Conservation (phyloP, 2,329 filamentous ascomycete species). For the Penicillium sp. region DNA sequence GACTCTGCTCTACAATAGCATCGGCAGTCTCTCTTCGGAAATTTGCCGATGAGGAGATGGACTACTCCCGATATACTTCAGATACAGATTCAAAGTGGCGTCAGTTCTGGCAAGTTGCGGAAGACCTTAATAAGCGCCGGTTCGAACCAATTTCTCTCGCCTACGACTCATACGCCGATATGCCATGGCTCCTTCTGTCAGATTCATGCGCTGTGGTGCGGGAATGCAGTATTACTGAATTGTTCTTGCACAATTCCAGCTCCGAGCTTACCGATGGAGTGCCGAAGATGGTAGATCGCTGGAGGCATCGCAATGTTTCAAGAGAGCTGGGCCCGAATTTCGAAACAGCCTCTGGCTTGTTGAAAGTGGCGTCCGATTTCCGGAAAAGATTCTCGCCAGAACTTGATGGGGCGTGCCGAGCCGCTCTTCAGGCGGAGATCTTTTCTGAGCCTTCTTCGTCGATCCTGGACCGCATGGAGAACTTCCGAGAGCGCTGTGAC, state of each 20-base stretch:
- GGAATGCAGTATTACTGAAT: slow-evolving; percentile 74
- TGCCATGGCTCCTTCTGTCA: slow-evolving; percentile 81
- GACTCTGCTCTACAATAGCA: slow-evolving; percentile 69
- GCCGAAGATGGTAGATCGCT: slow-evolving; percentile 40
- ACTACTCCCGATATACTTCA: slow-evolving; percentile 70
- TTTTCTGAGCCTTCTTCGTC: slow-evolving; percentile 69
- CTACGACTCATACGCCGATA: slow-evolving; percentile 66
- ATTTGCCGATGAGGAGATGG: slow-evolving; percentile 61
- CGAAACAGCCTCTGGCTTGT: slow-evolving; percentile 58
- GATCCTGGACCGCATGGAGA: slow-evolving; percentile 70
- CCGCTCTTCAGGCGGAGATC: slow-evolving; percentile 68
- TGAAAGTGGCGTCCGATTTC: slow-evolving; percentile 69
- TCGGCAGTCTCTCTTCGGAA: slow-evolving; percentile 65
- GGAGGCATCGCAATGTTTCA: slow-evolving; percentile 44
- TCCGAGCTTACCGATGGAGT: slow-evolving; percentile 37
- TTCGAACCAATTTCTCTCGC: slow-evolving; percentile 77
- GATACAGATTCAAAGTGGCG: slow-evolving; percentile 83
- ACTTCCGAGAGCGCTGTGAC: slow-evolving; percentile 73
- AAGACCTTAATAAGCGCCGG: slow-evolving; percentile 81
- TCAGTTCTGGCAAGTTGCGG: slow-evolving; percentile 78
- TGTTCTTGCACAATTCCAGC: slow-evolving; percentile 66
- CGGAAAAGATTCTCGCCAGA: slow-evolving; percentile 67
- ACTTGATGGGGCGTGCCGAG: slow-evolving; percentile 65
- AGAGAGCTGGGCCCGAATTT: slow-evolving; percentile 53
- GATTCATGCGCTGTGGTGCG: slow-evolving; percentile 77